Percentiles rank a stretch among this genome's conserved stretches.
phyloP scores from a whole-genome alignment of 768 basidiomycete genomes.

The Megacollybia marginata region DNA sequence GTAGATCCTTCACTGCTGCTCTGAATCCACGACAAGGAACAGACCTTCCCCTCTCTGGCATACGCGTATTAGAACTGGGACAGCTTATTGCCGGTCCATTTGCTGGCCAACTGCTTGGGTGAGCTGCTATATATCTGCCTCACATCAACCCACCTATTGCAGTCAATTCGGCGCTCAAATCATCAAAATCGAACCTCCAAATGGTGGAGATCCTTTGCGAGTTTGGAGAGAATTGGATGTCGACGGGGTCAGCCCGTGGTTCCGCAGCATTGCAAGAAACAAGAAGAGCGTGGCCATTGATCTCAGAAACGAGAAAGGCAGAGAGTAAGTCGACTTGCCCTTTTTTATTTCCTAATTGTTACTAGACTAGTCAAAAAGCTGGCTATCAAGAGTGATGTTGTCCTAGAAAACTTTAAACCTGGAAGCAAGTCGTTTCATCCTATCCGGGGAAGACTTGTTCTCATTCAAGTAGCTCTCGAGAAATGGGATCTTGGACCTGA shows the following conservation, averaged over 20 bases:
- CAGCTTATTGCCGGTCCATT: constrained; percentile 71
- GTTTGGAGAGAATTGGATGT: constrained; percentile 67
- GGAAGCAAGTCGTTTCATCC: constrained; percentile 45
- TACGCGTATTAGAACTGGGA: constrained; percentile 62
- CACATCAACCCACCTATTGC: background rate
- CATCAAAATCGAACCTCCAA: constrained; percentile 65
- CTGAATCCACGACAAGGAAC: background rate
- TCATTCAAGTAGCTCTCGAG: constrained; percentile 43
- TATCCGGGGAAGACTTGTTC: background rate
- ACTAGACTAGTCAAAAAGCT: constrained; percentile 52
- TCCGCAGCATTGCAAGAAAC: constrained; percentile 61
- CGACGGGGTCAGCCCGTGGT: constrained; percentile 71
- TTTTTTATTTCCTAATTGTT: background rate
- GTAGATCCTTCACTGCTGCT: background rate
- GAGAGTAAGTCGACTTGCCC: constrained; percentile 25
- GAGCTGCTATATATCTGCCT: constrained; percentile 7
- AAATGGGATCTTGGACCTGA: constrained; percentile 60
- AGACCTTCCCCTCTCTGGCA: constrained; percentile 51
- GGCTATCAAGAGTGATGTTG: constrained; percentile 56
- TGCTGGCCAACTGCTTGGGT: constrained; percentile 68
- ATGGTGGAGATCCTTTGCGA: constrained; percentile 56
- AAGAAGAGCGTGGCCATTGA: constrained; percentile 72
- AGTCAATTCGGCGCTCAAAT: constrained; percentile 70
- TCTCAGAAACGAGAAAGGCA: constrained; percentile 49
- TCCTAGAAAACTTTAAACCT: constrained; percentile 70